These are phyloP conservation scores for Phaeoacremonium minimum DNA, from an alignment of 2,329 filamentous ascomycete genomes.

Conservation along the genomic window DNA sequence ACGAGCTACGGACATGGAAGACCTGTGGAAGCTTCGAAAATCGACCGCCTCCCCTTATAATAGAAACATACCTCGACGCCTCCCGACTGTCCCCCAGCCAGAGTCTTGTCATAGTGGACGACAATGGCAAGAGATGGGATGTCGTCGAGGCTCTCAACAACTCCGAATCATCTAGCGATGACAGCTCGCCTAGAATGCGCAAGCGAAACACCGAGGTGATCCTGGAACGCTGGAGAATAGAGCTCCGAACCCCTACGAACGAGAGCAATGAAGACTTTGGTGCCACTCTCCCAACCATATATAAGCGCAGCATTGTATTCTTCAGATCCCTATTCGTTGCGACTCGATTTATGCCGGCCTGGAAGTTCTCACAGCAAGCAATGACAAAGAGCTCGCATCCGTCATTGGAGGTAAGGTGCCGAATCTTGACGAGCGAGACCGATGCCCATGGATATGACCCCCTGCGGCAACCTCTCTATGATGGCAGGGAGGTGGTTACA, in stretches of 20 bases:
- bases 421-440: slow-evolving; percentile 62
- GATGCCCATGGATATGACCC: slow-evolving; percentile 59
- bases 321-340: slow-evolving; percentile 86
- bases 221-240: slow-evolving; percentile 86
- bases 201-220: slow-evolving; percentile 67
- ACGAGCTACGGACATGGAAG: slow-evolving; percentile 80
- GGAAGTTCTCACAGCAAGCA: slow-evolving; percentile 74
- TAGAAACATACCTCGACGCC: slow-evolving; percentile 86
- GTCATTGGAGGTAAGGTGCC: slow-evolving; percentile 72
- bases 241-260: slow-evolving; percentile 61
- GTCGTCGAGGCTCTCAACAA: slow-evolving; percentile 76
- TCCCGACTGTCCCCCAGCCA: slow-evolving; percentile 77
- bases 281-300: slow-evolving; percentile 73
- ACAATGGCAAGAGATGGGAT: slow-evolving; percentile 88
- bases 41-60: slow-evolving; percentile 76
- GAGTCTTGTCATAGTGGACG: slow-evolving; percentile 81
- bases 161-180: slow-evolving; percentile 49
- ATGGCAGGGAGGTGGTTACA: slow-evolving; percentile 62
- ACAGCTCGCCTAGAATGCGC: slow-evolving; percentile 31
- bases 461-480: slow-evolving; percentile 66
- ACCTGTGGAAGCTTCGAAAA: slow-evolving; percentile 71
- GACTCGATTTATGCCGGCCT: slow-evolving; percentile 77
- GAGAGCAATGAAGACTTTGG: slow-evolving; percentile 53
- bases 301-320: slow-evolving; percentile 95
- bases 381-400: slow-evolving; percentile 66